Evolutionary conservation across 345 rosid genomes (phyloP), one percentile per base, ranked within the genome.

Genomic region (Sisymbrium altissimum): DNA sequence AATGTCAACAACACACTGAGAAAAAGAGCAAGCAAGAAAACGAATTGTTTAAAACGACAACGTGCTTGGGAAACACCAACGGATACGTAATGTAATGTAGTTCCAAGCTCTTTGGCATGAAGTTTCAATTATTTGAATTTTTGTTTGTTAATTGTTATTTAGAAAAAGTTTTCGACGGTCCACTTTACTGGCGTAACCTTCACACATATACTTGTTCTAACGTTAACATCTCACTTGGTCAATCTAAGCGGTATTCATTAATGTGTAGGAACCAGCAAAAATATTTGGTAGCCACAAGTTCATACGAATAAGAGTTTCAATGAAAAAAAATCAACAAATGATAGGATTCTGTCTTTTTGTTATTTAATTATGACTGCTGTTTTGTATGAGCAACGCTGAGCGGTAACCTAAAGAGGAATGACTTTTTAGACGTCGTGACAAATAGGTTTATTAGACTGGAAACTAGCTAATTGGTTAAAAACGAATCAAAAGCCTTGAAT

Each of bases 31-130:
- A 69, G 56, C 50, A 70, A 44, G 75, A 69, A 62, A 69, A 62
- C 52, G 75, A 76, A 53, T 69, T 53, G 70, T 8, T 35, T 61
- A 43, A 68, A 62, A 68, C 23, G 70, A 69, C 75, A 63, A 33
- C 14, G 67, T 32, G 46, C 21, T 50, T 41, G 15, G 25, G 49
- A 39, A 39, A 18, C 14, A 59, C 19, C 68, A 59, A 39, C n/a
- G 68, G n/a, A 49, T 59, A 66, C 54, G 68, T 50, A 67, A 30
- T 68, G 57, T 53, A 68, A 53, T 14, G 65, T 66, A 30, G 68
- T 74, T 67, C 68, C 73, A 67, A 75, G 9, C 41, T 30, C 54
- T 45, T 76, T 75, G 58, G 70, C 75, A 76, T 54, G 41, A 50
- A 63, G 25, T 68, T 68, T 68, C 53, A 58, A 29, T 32, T 38